Evolutionary conservation across 2,329 filamentous ascomycete genomes (phyloP), one percentile per base, ranked within the genome.

Genomic region (Cercospora sp.): DNA sequence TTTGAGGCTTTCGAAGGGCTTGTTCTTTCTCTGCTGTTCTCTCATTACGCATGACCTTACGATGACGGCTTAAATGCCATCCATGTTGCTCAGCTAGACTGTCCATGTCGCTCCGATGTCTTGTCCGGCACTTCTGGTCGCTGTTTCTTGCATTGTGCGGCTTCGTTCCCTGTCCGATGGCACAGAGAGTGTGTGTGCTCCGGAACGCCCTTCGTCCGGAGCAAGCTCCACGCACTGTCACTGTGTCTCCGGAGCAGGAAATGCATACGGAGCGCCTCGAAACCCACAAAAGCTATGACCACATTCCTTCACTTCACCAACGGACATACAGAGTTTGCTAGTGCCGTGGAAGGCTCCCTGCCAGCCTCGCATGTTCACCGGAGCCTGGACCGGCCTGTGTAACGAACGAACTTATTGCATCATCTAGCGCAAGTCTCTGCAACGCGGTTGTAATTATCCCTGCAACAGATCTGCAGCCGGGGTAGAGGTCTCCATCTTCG

Each of bases 271-370:
- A 26, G 18, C 59, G 26, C 59, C 12, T 48, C 16, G 9, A 36
- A 61, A n/a, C 36, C 59, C 59, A 61, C 59, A 61, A 61, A 61
- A 61, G 53, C 53, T 58, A n/a, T 31, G 30, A 16, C 23, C 30
- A 58, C 23, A n/a, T 58, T 33, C 23, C 26, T 18, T 26, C 20
- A 30, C 26, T 58, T 58, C 53, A 33, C 53, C 53, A 30, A 61
- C 31, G 31, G 30, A 55, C 30, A 18, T 10, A 42, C 48, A 57
- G 48, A 57, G 45, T 63, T 63, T 63, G 61, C 61, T 55, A 63
- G 61, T 33, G 45, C 42, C n/a, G 26, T 26, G 20, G 13, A 28
- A 23, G 16, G 60, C 28, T 63, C 30, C 20, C 60, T 36, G 18
- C 42, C 40, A 23, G 10, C 26, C 28, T 18, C 31, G 60, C 60